Evolutionary conservation across 768 basidiomycete species (phyloP), one percentile per base, ranked within the genome.

Genomic region (Kwoniella europaea): DNA sequence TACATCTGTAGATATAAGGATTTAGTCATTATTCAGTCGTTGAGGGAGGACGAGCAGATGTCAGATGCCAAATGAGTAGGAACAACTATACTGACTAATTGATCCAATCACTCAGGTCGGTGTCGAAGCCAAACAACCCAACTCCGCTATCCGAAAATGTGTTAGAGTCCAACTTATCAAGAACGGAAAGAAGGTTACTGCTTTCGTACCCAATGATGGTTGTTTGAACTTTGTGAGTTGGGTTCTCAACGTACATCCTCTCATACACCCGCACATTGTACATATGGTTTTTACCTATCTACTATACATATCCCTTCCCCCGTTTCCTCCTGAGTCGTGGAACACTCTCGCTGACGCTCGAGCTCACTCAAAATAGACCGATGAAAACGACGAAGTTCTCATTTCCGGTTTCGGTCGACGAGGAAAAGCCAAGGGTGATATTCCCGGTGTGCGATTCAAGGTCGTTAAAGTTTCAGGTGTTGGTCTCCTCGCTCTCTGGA

Each of bases 131-230:
- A 99, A 99, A 87, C 97, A 99, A 86, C 97, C 97, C 87, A 99
- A 99, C 89, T 99, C 97, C 84, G 97, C 97, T 85, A 98, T 99
- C 86, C 94, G 97, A 86, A 99, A 99, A 86, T 99, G 97, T 88
- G 97, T 99, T 78, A 94, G 97, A 87, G 97, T 99, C 74, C 97
- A 99, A 83, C 88, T 99, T 79, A 98, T 99, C 86, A 99, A 99
- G 90, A 99, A 99, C 87, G 97, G 97, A 77, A 99, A 99, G 91
- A 98, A 98, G 86, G 96, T 99, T 84, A 98, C 96, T 74, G 97
- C 97, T 82, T 99, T 99, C 91, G 97, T 98, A 52, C 96, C 96
- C 73, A 85, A 85, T 77, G 82, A 81, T 69, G 72, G 82, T 82
- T 83, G 82, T 72, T 71, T 83, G 62, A 83, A 83, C 82, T 83